A percentile compares a stretch with the other conserved stretches of the same genome.
phyloP scores from a whole-genome alignment of 108 stramenopile species.

The Pseudonitzschia delicatissima region DNA sequence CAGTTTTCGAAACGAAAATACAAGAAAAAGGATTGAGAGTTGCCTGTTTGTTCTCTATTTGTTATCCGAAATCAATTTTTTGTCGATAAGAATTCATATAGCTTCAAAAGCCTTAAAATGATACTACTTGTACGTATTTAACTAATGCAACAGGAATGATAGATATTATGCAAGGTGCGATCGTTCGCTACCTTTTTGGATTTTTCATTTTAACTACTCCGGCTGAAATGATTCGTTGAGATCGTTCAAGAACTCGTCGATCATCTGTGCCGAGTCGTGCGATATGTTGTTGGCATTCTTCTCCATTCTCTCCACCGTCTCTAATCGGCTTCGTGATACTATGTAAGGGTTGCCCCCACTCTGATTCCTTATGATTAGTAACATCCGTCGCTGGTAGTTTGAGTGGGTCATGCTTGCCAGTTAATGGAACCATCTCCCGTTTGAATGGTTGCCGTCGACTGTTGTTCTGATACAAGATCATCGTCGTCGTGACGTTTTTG shows the following conservation, averaged over 20 bases:
- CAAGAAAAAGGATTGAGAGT: constrained; percentile 30
- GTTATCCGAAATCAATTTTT: neutral
- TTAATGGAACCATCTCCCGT: neutral
- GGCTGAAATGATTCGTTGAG: constrained; percentile 6
- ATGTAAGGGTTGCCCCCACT: neutral
- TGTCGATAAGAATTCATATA: too few relatives aligned
- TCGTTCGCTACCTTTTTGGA: too few relatives aligned
- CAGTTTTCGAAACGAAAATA: constrained; percentile 49
- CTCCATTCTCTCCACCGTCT: constrained; percentile 9
- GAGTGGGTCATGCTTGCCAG: neutral
- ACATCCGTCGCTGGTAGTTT: constrained; percentile 9
- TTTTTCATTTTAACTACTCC: too few relatives aligned
- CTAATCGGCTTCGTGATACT: constrained; percentile 7
- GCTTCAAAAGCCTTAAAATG: neutral
- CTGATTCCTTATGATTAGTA: neutral
- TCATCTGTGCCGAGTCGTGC: neutral
- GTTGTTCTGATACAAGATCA: constrained; percentile 4
- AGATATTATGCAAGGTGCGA: too few relatives aligned
- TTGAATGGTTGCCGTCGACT: neutral
- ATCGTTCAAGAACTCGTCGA: neutral
- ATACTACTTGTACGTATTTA: neutral
- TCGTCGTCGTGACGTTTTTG: neutral
- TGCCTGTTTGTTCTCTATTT: neutral
- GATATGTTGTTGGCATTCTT: constrained; percentile 1
- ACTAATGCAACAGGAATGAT: neutral